phyloP scores from a whole-genome alignment of 2,329 filamentous ascomycete species.

The Lachnellula cervina region DNA sequence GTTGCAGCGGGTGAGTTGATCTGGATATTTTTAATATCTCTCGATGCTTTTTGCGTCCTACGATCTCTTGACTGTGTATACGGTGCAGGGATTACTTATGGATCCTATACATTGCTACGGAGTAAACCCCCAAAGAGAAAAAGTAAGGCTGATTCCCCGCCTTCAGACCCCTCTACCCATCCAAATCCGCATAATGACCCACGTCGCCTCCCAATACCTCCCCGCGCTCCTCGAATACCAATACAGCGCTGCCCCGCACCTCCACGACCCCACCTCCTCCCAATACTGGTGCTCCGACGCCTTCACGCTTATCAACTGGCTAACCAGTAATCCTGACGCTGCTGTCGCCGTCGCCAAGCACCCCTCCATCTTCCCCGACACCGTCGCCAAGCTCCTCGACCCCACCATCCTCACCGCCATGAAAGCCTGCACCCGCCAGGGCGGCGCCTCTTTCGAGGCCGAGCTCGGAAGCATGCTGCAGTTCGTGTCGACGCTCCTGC shows the following conservation, averaged over 20 bases:
- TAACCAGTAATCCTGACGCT: constrained; percentile 20
- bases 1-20: neutral
- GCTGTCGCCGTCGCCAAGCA: constrained; percentile 16
- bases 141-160: neutral
- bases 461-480: constrained; percentile 26
- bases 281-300: constrained; percentile 24
- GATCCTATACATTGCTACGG: neutral
- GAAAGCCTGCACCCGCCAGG: constrained; percentile 8
- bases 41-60: too few relatives aligned
- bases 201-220: constrained; percentile 25
- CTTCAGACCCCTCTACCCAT: neutral
- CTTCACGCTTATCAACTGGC: constrained; percentile 21
- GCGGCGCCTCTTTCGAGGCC: constrained; percentile 14
- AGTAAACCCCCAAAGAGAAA: neutral
- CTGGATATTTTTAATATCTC: too few relatives aligned
- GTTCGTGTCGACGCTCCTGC: constrained; percentile 24
- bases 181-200: constrained; percentile 18
- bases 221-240: constrained; percentile 20
- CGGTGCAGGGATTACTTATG: neutral
- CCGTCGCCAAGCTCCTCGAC: constrained; percentile 20
- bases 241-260: constrained; percentile 15
- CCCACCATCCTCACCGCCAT: constrained; percentile 17
- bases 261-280: constrained; percentile 15
- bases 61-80: neutral
- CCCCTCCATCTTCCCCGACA: constrained; percentile 14